Conservation (phyloP, 2,329 filamentous ascomycete species). For the Trichoderma sp. region DNA sequence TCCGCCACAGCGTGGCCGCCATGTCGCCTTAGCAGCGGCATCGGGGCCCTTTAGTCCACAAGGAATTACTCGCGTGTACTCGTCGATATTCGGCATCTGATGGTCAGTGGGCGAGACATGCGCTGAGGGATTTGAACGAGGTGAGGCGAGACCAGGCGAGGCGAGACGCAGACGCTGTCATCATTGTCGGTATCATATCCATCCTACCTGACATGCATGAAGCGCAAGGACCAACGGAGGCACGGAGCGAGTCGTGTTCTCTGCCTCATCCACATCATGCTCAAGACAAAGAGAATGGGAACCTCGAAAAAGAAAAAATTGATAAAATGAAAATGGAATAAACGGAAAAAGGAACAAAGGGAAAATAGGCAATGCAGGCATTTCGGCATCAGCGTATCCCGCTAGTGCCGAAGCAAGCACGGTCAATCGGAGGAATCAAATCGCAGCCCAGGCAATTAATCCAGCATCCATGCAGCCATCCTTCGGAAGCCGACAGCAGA, state of each 20-base stretch:
- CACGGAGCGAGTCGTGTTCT: background rate
- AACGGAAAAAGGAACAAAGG: background rate
- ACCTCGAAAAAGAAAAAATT: background rate
- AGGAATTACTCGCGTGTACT: background rate
- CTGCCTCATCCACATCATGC: slow-evolving; percentile 3
- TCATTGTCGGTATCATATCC: background rate
- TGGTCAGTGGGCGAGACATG: background rate
- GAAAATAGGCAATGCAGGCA: background rate
- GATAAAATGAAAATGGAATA: background rate
- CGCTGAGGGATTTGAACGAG: background rate
- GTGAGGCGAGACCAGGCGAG: background rate
- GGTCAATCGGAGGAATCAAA: background rate
- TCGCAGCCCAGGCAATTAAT: background rate
- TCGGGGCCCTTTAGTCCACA: background rate
- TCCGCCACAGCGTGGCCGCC: background rate
- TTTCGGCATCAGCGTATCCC: background rate
- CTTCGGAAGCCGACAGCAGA: slow-evolving; percentile 7
- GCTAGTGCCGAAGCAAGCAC: background rate
- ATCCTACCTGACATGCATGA: background rate
- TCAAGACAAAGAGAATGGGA: background rate
- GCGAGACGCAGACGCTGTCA: background rate
- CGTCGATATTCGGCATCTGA: background rate
- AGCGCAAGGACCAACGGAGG: slow-evolving; percentile 4
- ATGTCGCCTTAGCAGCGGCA: slow-evolving; percentile 4
- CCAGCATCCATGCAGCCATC: background rate